Conservation (phyloP, 2,329 filamentous ascomycete genomes). For the Samsoniella hepiali region DNA sequence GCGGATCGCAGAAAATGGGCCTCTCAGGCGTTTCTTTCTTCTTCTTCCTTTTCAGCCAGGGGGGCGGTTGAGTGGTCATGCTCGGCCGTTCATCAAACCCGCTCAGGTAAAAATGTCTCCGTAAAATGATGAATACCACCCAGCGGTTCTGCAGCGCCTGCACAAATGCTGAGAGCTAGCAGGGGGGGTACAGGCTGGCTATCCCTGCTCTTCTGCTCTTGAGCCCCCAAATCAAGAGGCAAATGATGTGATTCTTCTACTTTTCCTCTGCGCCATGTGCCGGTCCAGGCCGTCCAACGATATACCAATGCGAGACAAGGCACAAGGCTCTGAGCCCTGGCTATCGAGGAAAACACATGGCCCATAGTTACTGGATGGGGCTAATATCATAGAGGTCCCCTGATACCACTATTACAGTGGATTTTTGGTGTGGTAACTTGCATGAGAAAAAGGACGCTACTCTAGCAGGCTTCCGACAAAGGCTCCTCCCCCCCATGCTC, state of each 20-base stretch:
- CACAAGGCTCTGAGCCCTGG: too few relatives aligned
- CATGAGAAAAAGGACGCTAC: constrained; percentile 4
- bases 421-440: constrained; percentile 1
- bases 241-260: too few relatives aligned
- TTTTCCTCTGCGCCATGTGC: background rate
- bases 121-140: constrained; percentile 12
- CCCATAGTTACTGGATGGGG: background rate
- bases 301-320: background rate
- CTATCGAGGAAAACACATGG: too few relatives aligned
- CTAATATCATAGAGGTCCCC: background rate
- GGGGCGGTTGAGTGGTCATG: background rate
- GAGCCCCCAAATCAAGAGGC: background rate
- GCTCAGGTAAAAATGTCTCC: constrained; percentile 8
- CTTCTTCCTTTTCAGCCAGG: background rate
- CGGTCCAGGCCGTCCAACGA: background rate
- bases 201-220: background rate
- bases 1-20: constrained; percentile 14
- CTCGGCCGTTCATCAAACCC: constrained; percentile 15
- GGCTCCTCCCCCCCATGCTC: background rate
- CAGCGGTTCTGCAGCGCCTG: background rate
- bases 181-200: background rate
- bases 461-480: background rate
- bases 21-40: background rate
- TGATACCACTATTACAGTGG: background rate
- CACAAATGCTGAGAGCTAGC: background rate